Percentiles rank a stretch among this genome's conserved stretches.
Conservation (phyloP, 2,329 filamentous ascomycete genomes). For the Curvularia eragrostidis region DNA sequence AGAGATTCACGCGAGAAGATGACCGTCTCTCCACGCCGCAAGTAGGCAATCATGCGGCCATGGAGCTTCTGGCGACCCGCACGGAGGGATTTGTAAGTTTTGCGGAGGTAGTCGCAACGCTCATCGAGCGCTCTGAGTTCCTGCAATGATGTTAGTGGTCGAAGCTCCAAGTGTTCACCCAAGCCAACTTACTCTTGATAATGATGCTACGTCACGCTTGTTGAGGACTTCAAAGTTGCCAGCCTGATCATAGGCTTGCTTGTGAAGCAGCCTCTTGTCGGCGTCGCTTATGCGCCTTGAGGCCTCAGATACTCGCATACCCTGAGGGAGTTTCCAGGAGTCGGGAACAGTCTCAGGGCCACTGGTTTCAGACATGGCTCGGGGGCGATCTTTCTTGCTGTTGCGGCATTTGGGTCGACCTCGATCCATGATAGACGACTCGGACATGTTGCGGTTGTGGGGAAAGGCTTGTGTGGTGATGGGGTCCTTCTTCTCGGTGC, state of each 20-base stretch:
- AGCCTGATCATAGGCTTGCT: constrained; percentile 50
- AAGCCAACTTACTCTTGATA: constrained; percentile 64
- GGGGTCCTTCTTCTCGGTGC: constrained; percentile 43
- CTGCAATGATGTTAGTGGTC: constrained; percentile 49
- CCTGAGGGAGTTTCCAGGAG: constrained; percentile 47
- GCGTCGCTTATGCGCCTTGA: constrained; percentile 41
- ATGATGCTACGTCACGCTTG: constrained; percentile 51
- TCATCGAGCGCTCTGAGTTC: constrained; percentile 80
- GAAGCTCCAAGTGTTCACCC: not conserved
- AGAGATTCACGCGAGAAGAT: constrained; percentile 77
- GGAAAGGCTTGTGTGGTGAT: constrained; percentile 24
- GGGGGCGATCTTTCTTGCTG: constrained; percentile 42
- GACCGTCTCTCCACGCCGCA: constrained; percentile 72
- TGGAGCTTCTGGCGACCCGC: constrained; percentile 79
- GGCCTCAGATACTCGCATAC: constrained; percentile 48
- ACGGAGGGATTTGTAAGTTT: constrained; percentile 76
- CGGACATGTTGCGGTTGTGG: constrained; percentile 48
- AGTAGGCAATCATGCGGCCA: constrained; percentile 76
- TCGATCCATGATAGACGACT: constrained; percentile 49
- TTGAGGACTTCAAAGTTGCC: constrained; percentile 52
- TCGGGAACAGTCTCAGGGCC: constrained; percentile 35
- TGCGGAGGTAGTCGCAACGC: constrained; percentile 77
- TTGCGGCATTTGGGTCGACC: constrained; percentile 45
- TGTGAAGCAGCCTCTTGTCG: constrained; percentile 48
- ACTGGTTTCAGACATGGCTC: constrained; percentile 45